These are phyloP conservation scores for Combretum micranthum DNA, from an alignment of 345 rosid species.

Conservation along the genomic window DNA sequence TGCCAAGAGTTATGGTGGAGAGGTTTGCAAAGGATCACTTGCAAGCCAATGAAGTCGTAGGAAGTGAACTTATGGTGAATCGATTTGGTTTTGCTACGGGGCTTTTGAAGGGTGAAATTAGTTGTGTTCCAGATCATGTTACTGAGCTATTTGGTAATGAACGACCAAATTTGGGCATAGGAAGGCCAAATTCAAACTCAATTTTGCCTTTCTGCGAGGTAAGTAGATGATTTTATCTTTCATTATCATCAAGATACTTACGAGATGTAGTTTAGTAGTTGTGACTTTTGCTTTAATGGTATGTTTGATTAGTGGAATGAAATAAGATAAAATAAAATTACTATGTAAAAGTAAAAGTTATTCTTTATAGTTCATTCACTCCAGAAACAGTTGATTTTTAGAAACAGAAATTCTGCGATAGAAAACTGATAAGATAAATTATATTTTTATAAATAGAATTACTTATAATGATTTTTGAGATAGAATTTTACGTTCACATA, in stretches of 20 bases:
- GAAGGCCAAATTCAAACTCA: constrained; percentile 21
- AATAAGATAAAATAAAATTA: too few relatives aligned
- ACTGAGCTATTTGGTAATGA: constrained; percentile 34
- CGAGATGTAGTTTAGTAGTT: too few relatives aligned
- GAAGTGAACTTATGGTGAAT: constrained; percentile 52
- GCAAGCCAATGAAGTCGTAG: constrained; percentile 69
- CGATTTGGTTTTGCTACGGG: constrained; percentile 70
- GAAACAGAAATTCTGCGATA: too few relatives aligned
- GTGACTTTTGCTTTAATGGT: too few relatives aligned
- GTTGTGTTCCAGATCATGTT: constrained; percentile 19
- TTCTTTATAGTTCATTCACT: too few relatives aligned
- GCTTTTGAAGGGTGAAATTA: constrained; percentile 23
- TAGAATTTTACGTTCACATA: too few relatives aligned
- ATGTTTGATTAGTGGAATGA: too few relatives aligned
- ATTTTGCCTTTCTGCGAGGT: constrained; percentile 55
- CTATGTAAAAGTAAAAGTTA: too few relatives aligned
- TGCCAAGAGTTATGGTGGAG: constrained; percentile 75
- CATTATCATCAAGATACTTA: neutral
- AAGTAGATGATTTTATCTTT: constrained; percentile 7
- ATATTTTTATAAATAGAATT: too few relatives aligned
- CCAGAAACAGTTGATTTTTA: too few relatives aligned
- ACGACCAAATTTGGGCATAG: constrained; percentile 45
- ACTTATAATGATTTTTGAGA: too few relatives aligned
- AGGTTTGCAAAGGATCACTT: constrained; percentile 72
- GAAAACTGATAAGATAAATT: too few relatives aligned